Base-by-base conservation (phyloP, 768 basidiomycete species). In the Serendipita sp. region DNA sequence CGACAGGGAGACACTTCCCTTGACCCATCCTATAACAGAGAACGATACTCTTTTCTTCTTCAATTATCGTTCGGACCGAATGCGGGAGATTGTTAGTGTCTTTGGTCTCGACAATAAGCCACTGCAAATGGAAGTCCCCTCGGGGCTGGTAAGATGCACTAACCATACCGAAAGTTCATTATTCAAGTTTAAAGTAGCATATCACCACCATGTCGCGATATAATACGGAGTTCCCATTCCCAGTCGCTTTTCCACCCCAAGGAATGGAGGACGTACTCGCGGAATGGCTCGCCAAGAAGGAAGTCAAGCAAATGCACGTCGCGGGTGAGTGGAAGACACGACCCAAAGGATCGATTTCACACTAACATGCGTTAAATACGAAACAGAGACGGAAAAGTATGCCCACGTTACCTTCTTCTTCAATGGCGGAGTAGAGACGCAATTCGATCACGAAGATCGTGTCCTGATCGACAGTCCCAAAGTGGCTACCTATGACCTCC, bases 371-470 rank as follows among this genome's bases (percentile, higher is more conserved):
- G 10, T 28, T 15, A 54, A n/a, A 46, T 16, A 16, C 32, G 23
- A 23, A 23, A 2, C 71, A 82, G 93, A 96, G 74, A 95, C 93
- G n/a, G 93, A 95, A 73, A 95, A 97, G 76, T 97, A 94, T 74
- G 92, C 92, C 1, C 93, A 97, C 72, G 90, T 97, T 64, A 97
- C 93, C 0, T 95, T 96, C 80, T 96, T 95, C 82, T 95, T 96
- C 82, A 96, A 95, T 74, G 94, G 93, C 13, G 93, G 93, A 65
- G 85, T 92, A 34, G 94, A 96, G 78, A 89, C 92, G 72, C 89
- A 94, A 70, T 97, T 89, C 74, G 78, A 81, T 13, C 74, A 77
- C 38, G 94, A 96, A 72, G 87, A 89, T 69, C 79, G 94, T 15
- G 79, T 85, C 72, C 85, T 96, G 89, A 85, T 95, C 66, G 82